Percentiles rank a stretch among this genome's conserved stretches.
Conservation (phyloP, 2,329 filamentous ascomycete species). For the Fusarium lateritium region DNA sequence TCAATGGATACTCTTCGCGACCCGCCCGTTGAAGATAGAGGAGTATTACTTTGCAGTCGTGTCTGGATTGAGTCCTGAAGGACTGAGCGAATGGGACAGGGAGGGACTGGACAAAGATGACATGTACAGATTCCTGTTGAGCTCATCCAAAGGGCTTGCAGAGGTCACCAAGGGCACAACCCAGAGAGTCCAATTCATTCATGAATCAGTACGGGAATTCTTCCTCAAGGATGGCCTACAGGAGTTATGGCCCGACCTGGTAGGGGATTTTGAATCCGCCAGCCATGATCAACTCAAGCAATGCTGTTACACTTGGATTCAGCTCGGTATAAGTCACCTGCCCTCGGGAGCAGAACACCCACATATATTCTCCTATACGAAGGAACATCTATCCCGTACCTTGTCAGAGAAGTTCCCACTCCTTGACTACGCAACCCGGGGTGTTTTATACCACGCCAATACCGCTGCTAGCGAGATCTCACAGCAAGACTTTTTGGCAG, state of each 20-base stretch:
- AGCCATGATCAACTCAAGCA: slow-evolving; percentile 19
- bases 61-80: slow-evolving; percentile 16
- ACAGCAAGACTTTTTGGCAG: slow-evolving; percentile 16
- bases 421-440: slow-evolving; percentile 20
- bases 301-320: slow-evolving; percentile 19
- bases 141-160: slow-evolving; percentile 62
- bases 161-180: slow-evolving; percentile 53
- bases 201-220: slow-evolving; percentile 65
- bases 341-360: too few relatives aligned
- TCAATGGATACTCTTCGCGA: slow-evolving; percentile 67
- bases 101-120: slow-evolving; percentile 41
- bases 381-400: too few relatives aligned
- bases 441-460: slow-evolving; percentile 37
- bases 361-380: too few relatives aligned
- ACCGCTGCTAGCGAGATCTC: slow-evolving; percentile 14
- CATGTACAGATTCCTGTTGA: slow-evolving; percentile 55
- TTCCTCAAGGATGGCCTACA: slow-evolving; percentile 56
- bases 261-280: not conserved
- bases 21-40: slow-evolving; percentile 57
- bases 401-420: slow-evolving; percentile 23
- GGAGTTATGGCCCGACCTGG: slow-evolving; percentile 27
- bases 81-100: slow-evolving; percentile 36
- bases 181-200: slow-evolving; percentile 62
- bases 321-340: too few relatives aligned
- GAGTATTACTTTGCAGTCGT: slow-evolving; percentile 59